Base-by-base conservation (phyloP, 345 rosid species). In the Eucalyptus shirleyi region DNA sequence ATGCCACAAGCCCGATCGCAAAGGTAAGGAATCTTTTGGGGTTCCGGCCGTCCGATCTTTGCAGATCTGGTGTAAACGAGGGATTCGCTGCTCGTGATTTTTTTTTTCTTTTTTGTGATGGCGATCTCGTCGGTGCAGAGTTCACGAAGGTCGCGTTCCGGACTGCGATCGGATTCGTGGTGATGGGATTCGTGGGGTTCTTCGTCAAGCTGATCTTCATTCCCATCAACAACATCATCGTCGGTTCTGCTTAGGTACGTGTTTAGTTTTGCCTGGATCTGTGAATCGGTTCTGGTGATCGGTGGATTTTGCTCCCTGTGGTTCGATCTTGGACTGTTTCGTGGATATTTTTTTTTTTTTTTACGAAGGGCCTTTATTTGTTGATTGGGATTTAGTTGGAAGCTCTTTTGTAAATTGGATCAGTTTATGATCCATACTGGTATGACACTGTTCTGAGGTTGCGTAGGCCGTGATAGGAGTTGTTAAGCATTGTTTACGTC, bases 151-250 rank as follows among this genome's bases (percentile, higher is more conserved):
- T 96, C 9, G 98, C 98, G n/a, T 90, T 95, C 69, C 98, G 97
- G 92, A 95, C 96, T 17, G 97, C 98, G 67, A 93, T 97, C 77
- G 99, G 99, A 14, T 96, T 97, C 87, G 98, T 95, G 80, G 98
- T 95, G 90, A 96, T 96, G 98, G 97, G 99, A 59, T 96, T 97
- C 85, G 98, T 95, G 9, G 99, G 98, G 1, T 97, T 95, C 94
- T 95, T 96, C 90, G 97, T 96, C 86, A 97, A 97, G 92, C 91
- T 95, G 87, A 93, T 96, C 89, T 96, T 95, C 92, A 96, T 97
- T 89, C 99, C 99, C 55, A 95, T 97, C 92, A 97, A 96, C 95
- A 97, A 95, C 94, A 96, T 97, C 89, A 95, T 97, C 44, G 96
- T 97, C 87, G 97, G 97, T 40, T 91, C 97, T 89, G 23, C 91